phyloP scores from a whole-genome alignment of 2,329 filamentous ascomycete genomes.

The Allantophomopsis lycopodina region DNA sequence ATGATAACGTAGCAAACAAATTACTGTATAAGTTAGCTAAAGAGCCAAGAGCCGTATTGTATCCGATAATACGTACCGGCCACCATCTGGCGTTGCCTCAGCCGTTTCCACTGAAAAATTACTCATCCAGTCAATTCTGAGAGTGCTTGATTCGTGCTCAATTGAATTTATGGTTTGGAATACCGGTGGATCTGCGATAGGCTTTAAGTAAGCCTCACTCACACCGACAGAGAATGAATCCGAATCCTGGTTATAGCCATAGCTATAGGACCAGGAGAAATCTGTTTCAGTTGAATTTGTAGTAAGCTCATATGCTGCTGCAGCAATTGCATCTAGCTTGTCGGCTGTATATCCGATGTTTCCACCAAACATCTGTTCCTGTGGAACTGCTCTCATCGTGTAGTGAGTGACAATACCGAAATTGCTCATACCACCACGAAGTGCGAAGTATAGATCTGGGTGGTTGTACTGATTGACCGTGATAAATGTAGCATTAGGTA shows the following conservation, averaged over 20 bases:
- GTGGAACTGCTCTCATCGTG: constrained; percentile 19
- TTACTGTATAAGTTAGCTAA: too few species aligned
- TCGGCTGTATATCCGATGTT: not conserved
- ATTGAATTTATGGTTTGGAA: too few species aligned
- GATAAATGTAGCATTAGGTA: constrained; percentile 6
- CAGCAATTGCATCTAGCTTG: constrained; percentile 2
- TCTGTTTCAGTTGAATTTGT: constrained; percentile 4
- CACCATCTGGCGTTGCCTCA: too few species aligned
- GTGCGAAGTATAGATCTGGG: constrained; percentile 20
- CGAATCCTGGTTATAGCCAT: constrained; percentile 4
- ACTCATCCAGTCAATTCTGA: too few species aligned
- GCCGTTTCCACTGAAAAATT: too few species aligned
- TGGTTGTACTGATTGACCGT: constrained; percentile 12
- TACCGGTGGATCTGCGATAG: too few species aligned
- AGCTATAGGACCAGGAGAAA: constrained; percentile 4
- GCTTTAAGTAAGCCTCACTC: constrained; percentile 4
- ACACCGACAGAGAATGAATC: constrained; percentile 9
- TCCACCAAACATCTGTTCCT: constrained; percentile 1
- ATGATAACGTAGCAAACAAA: too few species aligned
- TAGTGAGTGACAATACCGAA: constrained; percentile 21
- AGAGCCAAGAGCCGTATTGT: too few species aligned
- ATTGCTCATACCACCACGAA: constrained; percentile 23
- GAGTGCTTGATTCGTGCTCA: too few species aligned
- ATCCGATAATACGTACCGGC: too few species aligned
- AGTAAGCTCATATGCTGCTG: not conserved